Conservation (phyloP, 371 early-diverging fungal genomes). For the Apophysomyces elegans region DNA sequence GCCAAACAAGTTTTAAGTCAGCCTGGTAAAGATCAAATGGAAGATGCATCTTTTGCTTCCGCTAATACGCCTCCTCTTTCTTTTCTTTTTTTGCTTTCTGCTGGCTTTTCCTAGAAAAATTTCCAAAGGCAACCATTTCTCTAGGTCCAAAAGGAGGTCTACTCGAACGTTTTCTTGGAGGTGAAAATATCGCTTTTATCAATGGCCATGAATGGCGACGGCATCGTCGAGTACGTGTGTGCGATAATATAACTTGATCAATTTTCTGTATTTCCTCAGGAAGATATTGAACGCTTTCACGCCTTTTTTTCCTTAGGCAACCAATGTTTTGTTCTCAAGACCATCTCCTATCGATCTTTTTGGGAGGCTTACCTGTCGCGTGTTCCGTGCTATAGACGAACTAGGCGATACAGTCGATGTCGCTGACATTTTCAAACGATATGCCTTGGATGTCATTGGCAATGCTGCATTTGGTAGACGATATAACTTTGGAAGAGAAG, state of each 20-base stretch:
- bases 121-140: not conserved
- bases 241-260: not conserved
- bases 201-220: not conserved
- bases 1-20: too few relatives aligned
- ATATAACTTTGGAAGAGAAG: not conserved
- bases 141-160: not conserved
- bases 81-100: too few relatives aligned
- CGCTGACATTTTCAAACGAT: not conserved
- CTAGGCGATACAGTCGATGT: not conserved
- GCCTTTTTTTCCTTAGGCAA: constrained; percentile 9
- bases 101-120: not conserved
- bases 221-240: not conserved
- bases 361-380: constrained; percentile 20
- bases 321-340: constrained; percentile 43
- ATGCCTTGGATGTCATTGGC: constrained; percentile 1
- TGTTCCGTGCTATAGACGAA: constrained; percentile 27
- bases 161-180: not conserved
- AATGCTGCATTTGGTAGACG: constrained; percentile 4
- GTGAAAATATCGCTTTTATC: not conserved
- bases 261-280: too few relatives aligned
- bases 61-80: too few relatives aligned
- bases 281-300: not conserved
- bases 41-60: too few relatives aligned
- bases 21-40: too few relatives aligned
- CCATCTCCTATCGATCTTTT: constrained; percentile 34